phyloP scores from a whole-genome alignment of 2,329 filamentous ascomycete species.

The Fusarium praegraminearum region DNA sequence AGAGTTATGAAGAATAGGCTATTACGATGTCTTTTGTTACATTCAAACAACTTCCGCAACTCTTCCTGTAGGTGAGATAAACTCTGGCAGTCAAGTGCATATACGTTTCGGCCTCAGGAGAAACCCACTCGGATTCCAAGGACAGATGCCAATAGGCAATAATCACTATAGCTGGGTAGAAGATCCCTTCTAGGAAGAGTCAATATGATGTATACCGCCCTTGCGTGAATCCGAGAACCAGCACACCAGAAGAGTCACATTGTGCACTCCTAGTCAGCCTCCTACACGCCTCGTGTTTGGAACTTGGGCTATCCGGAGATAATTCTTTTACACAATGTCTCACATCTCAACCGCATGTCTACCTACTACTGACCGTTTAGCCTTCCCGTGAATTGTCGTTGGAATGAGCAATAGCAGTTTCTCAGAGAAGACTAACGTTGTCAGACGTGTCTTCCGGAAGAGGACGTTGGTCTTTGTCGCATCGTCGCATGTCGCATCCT shows the following conservation, averaged over 20 bases:
- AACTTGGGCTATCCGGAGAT: neutral
- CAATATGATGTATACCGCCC: neutral
- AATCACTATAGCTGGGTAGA: neutral
- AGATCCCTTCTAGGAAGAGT: neutral
- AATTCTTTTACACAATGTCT: neutral
- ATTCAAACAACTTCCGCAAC: neutral
- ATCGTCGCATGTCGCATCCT: neutral
- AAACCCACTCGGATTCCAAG: neutral
- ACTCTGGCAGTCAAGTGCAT: neutral
- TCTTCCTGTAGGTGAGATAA: neutral
- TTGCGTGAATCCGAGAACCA: neutral
- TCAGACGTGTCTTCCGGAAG: slow-evolving; percentile 2
- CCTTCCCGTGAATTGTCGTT: neutral
- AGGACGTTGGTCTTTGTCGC: neutral
- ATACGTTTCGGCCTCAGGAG: neutral
- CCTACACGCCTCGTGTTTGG: neutral
- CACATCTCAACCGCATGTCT: neutral
- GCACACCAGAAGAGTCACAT: neutral
- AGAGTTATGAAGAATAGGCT: neutral
- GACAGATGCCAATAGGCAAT: neutral
- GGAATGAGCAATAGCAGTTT: neutral
- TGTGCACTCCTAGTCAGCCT: neutral
- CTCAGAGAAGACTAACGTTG: neutral
- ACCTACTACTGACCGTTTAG: neutral
- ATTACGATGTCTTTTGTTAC: neutral